A percentile compares a stretch with the other conserved stretches of the same genome.
phyloP scores from a whole-genome alignment of 2,329 filamentous ascomycete species.

The Ophiostoma ulmi region DNA sequence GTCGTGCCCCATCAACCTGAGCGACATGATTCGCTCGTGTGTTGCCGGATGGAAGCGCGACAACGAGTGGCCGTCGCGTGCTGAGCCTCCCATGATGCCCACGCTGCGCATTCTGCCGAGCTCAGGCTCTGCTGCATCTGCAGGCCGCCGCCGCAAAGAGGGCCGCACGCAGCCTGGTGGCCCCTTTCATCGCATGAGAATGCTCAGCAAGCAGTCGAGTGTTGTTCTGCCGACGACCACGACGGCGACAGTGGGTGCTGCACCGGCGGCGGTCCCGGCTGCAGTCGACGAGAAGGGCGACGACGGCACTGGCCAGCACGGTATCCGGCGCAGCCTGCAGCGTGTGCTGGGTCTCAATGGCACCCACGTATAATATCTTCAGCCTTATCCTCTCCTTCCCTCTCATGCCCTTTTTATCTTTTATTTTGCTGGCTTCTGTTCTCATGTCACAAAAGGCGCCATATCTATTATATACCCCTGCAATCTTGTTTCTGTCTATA shows the following conservation, averaged over 20 bases:
- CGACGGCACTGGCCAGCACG: slow-evolving; percentile 27
- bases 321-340: slow-evolving; percentile 36
- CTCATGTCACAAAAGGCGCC: background rate
- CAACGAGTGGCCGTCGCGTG: slow-evolving; percentile 82
- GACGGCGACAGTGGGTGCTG: slow-evolving; percentile 8
- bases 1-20: slow-evolving; percentile 80
- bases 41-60: slow-evolving; percentile 90
- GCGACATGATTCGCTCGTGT: slow-evolving; percentile 72
- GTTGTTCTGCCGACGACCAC: background rate
- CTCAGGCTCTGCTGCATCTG: background rate
- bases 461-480: slow-evolving; percentile 12
- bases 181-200: slow-evolving; percentile 10
- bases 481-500: background rate
- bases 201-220: slow-evolving; percentile 14
- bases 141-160: slow-evolving; percentile 9
- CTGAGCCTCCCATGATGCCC: slow-evolving; percentile 4
- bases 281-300: slow-evolving; percentile 22
- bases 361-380: background rate
- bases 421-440: slow-evolving; percentile 5
- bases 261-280: background rate
- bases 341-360: slow-evolving; percentile 34
- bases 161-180: background rate
- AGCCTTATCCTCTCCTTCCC: background rate
- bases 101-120: slow-evolving; percentile 10
- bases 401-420: background rate